phyloP scores from a whole-genome alignment of 2,329 filamentous ascomycete species.

The Boeremia lycopersici region DNA sequence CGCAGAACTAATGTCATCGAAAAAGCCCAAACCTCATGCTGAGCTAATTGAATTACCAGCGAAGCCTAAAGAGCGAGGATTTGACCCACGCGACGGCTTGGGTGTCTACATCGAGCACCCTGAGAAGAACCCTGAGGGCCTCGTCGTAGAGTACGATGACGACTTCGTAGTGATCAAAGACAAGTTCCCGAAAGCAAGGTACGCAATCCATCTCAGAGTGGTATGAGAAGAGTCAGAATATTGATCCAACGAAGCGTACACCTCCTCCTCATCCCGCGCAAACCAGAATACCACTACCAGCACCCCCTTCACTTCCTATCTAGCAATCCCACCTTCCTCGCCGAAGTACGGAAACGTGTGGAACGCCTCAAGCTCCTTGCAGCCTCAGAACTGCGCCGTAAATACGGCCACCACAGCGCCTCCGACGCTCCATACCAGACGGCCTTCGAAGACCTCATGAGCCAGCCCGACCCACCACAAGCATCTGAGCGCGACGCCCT shows the following conservation, averaged over 20 bases:
- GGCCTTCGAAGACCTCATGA: slow-evolving; percentile 58
- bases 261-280: slow-evolving; percentile 83
- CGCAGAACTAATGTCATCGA: slow-evolving; percentile 55
- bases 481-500: slow-evolving; percentile 51
- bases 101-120: slow-evolving; percentile 71
- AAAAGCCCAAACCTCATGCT: slow-evolving; percentile 42
- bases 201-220: background rate
- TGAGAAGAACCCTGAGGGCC: slow-evolving; percentile 61
- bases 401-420: slow-evolving; percentile 67
- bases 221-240: too few species aligned
- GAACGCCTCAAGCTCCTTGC: slow-evolving; percentile 67
- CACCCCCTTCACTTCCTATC: slow-evolving; percentile 82
- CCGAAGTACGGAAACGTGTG: slow-evolving; percentile 65
- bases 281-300: slow-evolving; percentile 61
- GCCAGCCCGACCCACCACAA: slow-evolving; percentile 44
- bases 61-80: slow-evolving; percentile 16
- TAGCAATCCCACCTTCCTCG: slow-evolving; percentile 68
- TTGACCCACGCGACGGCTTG: slow-evolving; percentile 63
- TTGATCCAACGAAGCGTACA: slow-evolving; percentile 66
- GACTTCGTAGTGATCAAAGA: slow-evolving; percentile 80
- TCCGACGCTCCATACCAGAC: slow-evolving; percentile 67
- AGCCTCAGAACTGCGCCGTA: slow-evolving; percentile 74
- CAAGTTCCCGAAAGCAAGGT: slow-evolving; percentile 74
- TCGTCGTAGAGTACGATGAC: slow-evolving; percentile 70
- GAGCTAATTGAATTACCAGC: slow-evolving; percentile 8